Conservation (phyloP, 1,284 basidiomycete genomes). For the Papiliotrema terrestris region DNA sequence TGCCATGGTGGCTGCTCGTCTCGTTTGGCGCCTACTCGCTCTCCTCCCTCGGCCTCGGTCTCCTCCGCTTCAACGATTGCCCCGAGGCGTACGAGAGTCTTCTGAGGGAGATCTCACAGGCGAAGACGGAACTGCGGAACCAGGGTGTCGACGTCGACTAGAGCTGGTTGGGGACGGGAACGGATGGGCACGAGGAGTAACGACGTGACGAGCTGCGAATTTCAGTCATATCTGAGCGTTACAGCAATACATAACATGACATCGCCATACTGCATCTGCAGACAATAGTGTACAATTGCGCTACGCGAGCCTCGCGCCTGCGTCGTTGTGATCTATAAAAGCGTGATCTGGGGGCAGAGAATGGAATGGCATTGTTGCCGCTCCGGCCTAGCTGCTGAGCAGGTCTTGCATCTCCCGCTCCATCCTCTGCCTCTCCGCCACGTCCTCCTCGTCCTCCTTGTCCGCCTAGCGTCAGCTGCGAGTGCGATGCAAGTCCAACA, state of each 20-base stretch:
- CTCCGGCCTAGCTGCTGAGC: slow-evolving; percentile 59
- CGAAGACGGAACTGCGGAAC: slow-evolving; percentile 64
- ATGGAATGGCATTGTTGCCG: too few relatives aligned
- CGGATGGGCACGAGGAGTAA: not conserved
- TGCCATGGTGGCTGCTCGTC: slow-evolving; percentile 74
- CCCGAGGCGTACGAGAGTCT: slow-evolving; percentile 71
- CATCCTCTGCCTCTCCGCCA: slow-evolving; percentile 80
- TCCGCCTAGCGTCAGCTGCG: not conserved
- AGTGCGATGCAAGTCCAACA: too few relatives aligned
- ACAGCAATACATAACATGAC: not conserved
- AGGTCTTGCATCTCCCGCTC: slow-evolving; percentile 79
- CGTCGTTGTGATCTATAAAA: not conserved
- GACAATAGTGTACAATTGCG: not conserved
- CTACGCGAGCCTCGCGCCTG: not conserved
- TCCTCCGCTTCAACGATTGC: slow-evolving; percentile 68
- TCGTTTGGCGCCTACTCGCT: slow-evolving; percentile 71
- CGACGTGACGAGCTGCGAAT: not conserved
- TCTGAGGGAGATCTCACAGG: slow-evolving; percentile 60
- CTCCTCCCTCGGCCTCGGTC: slow-evolving; percentile 65
- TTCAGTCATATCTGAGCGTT: too few relatives aligned
- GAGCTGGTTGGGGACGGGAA: not conserved
- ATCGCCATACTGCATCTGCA: not conserved
- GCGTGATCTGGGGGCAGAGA: too few relatives aligned
- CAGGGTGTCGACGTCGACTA: slow-evolving; percentile 67
- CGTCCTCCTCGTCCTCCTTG: slow-evolving; percentile 66